Percentiles rank a stretch among this genome's conserved stretches.
Evolutionary conservation across 306 rosid species (phyloP).

Genomic region (Lablab purpureus): DNA sequence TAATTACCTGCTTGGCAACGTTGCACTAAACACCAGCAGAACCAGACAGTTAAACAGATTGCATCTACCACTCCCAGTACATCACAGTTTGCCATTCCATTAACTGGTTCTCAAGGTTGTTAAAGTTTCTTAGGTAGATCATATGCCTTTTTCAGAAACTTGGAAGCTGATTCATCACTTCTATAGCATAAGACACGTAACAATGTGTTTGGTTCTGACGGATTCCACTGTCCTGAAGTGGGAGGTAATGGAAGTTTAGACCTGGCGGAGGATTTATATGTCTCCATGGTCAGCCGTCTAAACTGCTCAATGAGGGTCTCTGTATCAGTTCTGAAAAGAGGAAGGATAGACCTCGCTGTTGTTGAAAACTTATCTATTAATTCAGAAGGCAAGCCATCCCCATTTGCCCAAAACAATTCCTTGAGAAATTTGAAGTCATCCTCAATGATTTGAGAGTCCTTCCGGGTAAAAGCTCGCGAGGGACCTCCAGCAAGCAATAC

Average conservation of each 20-base stretch:
- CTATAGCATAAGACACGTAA: slow-evolving; percentile 89
- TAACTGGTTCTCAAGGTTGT: slow-evolving; percentile 40
- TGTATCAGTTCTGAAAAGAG: slow-evolving; percentile 85
- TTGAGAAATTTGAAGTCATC: slow-evolving; percentile 85
- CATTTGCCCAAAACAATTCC: slow-evolving; percentile 92
- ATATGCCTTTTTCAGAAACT: slow-evolving; percentile 86
- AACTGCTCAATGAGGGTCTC: slow-evolving; percentile 81
- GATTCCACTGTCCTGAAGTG: slow-evolving; percentile 93
- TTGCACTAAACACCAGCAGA: slow-evolving; percentile 57
- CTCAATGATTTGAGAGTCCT: slow-evolving; percentile 85
- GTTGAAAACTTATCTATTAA: slow-evolving; percentile 81
- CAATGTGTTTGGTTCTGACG: slow-evolving; percentile 90
- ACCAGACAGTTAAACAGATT: slow-evolving; percentile 40
- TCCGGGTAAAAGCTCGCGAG: slow-evolving; percentile 77
- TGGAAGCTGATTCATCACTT: slow-evolving; percentile 84
- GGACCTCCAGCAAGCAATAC: slow-evolving; percentile 99
- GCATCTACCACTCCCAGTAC: slow-evolving; percentile 33
- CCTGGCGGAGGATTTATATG: slow-evolving; percentile 80
- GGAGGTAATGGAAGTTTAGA: slow-evolving; percentile 96
- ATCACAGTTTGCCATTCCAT: slow-evolving; percentile 43
- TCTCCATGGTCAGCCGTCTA: slow-evolving; percentile 74
- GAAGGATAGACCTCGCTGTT: slow-evolving; percentile 74
- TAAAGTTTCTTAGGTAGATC: slow-evolving; percentile 92
- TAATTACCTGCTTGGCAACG: slow-evolving; percentile 50
- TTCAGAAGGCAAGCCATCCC: slow-evolving; percentile 94